Percentiles rank a stretch among this genome's conserved stretches.
phyloP scores from a whole-genome alignment of 169 alveolate genomes.

The Plasmodium adleri region DNA sequence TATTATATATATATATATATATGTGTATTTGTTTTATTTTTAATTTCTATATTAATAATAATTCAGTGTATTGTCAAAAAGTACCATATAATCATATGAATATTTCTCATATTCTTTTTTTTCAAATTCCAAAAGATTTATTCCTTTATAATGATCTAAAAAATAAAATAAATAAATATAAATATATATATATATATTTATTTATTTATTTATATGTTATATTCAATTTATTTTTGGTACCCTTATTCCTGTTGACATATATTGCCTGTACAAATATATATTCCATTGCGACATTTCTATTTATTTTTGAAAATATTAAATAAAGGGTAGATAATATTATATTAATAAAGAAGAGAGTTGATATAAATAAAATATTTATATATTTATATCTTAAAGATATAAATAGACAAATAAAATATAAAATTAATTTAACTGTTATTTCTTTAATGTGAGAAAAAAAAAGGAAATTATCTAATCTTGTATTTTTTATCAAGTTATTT shows the following conservation, averaged over 20 bases:
- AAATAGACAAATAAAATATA: constrained; percentile 24
- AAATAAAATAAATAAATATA: neutral
- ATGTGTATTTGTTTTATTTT: neutral
- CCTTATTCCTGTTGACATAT: neutral
- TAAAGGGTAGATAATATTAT: constrained; percentile 9
- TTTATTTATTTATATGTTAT: neutral
- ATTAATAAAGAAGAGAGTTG: constrained; percentile 2
- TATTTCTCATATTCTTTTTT: neutral
- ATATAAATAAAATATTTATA: constrained; percentile 25
- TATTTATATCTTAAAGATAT: neutral
- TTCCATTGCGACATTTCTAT: constrained; percentile 42
- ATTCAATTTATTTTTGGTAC: neutral
- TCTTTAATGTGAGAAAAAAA: constrained; percentile 56
- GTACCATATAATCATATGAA: constrained; percentile 41
- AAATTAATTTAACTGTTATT: constrained; percentile 23
- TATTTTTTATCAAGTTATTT: constrained; percentile 44
- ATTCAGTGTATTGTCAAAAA: constrained; percentile 26
- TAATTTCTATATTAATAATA: constrained; percentile 12
- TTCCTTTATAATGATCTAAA: neutral
- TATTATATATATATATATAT: neutral
- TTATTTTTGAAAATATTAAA: constrained; percentile 31
- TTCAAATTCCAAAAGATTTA: neutral
- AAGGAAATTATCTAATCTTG: constrained; percentile 56
- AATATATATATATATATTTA: neutral
- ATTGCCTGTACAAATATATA: constrained; percentile 20